Evolutionary conservation across 371 early-diverging fungal genomes (phyloP), one percentile per base, ranked within the genome.

Genomic region (Mucor saturninus): DNA sequence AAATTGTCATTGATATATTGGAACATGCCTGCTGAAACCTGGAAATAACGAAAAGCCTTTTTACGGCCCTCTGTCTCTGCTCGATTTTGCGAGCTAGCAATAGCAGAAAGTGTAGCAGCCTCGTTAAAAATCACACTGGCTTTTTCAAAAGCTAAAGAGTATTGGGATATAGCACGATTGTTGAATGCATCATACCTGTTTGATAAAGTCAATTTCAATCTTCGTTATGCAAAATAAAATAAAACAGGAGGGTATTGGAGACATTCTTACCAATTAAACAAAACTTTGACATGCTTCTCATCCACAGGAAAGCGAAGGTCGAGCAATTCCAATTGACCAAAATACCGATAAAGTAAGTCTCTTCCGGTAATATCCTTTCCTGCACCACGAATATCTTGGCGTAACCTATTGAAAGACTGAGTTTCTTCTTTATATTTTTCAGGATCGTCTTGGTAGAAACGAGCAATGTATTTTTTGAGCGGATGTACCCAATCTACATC

Each of bases 1-100:
- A 98, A 97, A 75, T 96, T 97, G 63, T 98, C 96, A 72, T 93
- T 96, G 76, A 98, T 97, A 73, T 91, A 96, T 53, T 88, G 80
- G 81, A 93, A 96, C 69, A 95, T 85, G 14, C 95, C 95, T 15
- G 98, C 97, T 2, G 96, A 89, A 7, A 91, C 90, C 74, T 97
- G 97, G 61, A 95, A 93, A 72, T 90, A 93, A 73, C 93, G 89
- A 75, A 87, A 95, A 0, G 94, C 89, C 35, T 81, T 77, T 75
- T 93, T 94, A 49, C 91, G 81, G 0, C 93, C 94, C 15, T 86
- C 84, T 1, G 86, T 74, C 54, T 93, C 93, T 5, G 84, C 87
- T 37, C 94, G 81, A 61, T 89, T 89, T 71, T 92, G 92, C 1
- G 78, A 67, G 40, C 86, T 79, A 2, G 89, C 93, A 65, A 91